Conservation (phyloP, 306 rosid species). For the Hippophae gyantsensis region DNA sequence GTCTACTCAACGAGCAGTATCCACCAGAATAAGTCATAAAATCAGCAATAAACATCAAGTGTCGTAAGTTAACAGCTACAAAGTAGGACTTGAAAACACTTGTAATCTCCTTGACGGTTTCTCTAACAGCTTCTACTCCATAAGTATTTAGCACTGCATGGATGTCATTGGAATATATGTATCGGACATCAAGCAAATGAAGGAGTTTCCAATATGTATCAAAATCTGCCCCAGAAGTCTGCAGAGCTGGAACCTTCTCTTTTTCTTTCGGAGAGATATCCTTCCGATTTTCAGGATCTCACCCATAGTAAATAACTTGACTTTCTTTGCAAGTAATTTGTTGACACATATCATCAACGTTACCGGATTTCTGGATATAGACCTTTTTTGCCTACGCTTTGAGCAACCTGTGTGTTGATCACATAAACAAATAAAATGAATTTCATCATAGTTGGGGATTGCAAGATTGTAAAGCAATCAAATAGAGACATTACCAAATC, state of each 20-base stretch:
- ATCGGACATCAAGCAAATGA: conserved; percentile 57
- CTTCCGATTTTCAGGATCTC: conserved; percentile 30
- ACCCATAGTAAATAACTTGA: conserved; percentile 67
- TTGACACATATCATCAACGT: conserved; percentile 44
- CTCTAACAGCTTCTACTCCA: conserved; percentile 93
- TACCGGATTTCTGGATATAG: neutral
- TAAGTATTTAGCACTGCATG: conserved; percentile 56
- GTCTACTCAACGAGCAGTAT: conserved; percentile 65
- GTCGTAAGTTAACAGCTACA: conserved; percentile 70
- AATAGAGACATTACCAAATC: no score
- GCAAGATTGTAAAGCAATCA: no score
- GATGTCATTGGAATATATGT: conserved; percentile 61
- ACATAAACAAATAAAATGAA: no score
- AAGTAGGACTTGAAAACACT: conserved; percentile 78
- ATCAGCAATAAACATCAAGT: conserved; percentile 71
- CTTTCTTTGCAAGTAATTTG: conserved; percentile 62
- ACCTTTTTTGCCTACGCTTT: no score
- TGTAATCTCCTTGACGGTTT: conserved; percentile 63
- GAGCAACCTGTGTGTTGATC: no score
- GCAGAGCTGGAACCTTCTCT: conserved; percentile 62
- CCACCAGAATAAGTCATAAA: conserved; percentile 69
- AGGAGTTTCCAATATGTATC: conserved; percentile 55
- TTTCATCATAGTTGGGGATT: no score
- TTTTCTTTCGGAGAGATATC: conserved; percentile 40
- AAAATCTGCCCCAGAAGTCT: conserved; percentile 71